Conservation (phyloP, 2,329 filamentous ascomycete genomes). For the Colletotrichum neosansevieriae region DNA sequence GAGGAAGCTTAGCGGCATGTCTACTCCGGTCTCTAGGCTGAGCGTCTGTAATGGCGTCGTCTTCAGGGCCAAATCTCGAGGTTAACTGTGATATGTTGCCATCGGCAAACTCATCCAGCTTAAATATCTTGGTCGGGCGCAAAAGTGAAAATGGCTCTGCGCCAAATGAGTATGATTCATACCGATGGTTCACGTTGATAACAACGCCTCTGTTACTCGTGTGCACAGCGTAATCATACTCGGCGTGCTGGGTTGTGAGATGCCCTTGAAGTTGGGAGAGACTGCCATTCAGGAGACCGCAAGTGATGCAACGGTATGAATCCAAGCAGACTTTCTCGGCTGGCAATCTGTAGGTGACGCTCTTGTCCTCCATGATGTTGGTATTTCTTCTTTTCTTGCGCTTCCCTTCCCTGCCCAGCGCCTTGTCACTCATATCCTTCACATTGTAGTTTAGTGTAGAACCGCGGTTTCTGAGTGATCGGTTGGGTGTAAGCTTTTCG, state of each 20-base stretch:
- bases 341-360: conserved; percentile 60
- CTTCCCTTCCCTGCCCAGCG: conserved; percentile 65
- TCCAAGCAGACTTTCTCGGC: conserved; percentile 61
- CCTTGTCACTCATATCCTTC: conserved; percentile 69
- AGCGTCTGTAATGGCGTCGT: conserved; percentile 17
- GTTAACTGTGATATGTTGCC: conserved; percentile 62
- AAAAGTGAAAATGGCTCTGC: conserved; percentile 57
- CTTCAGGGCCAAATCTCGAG: conserved; percentile 54
- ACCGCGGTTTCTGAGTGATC: conserved; percentile 60
- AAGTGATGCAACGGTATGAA: conserved; percentile 64
- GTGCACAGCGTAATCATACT: conserved; percentile 58
- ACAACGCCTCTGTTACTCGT: conserved; percentile 51
- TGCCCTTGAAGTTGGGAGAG: conserved; percentile 63
- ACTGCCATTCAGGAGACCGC: conserved; percentile 60
- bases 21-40: conserved; percentile 28
- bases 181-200: conserved; percentile 54
- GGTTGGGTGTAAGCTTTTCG: conserved; percentile 63
- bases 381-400: conserved; percentile 50
- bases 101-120: conserved; percentile 57
- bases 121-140: conserved; percentile 57
- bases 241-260: conserved; percentile 57
- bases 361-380: conserved; percentile 52
- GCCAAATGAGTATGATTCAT: conserved; percentile 46
- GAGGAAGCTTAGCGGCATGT: conserved; percentile 6
- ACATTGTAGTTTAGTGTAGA: conserved; percentile 69